These are phyloP conservation scores for Ustilago loliicola DNA, from an alignment of 1,284 basidiomycete species.

Conservation along the genomic window DNA sequence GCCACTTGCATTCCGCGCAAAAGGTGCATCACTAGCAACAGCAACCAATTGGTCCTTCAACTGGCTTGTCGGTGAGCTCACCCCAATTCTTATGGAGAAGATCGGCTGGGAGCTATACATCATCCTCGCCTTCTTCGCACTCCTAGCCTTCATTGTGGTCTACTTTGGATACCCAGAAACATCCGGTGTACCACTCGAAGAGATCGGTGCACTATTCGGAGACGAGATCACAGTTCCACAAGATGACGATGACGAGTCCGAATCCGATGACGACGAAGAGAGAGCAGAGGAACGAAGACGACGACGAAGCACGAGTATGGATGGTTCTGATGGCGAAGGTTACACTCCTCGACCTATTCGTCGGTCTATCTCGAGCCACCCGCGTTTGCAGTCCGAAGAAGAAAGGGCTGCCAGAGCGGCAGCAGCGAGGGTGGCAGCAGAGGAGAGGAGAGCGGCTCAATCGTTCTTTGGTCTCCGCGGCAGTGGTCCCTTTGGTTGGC, in stretches of 20 bases:
- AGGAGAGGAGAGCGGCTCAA: conserved; percentile 75
- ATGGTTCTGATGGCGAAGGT: conserved; percentile 17
- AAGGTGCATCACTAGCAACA: conserved; percentile 78
- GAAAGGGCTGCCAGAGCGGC: conserved; percentile 77
- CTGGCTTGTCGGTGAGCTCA: conserved; percentile 88
- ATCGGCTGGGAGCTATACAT: conserved; percentile 95
- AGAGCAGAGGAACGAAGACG: conserved; percentile 15
- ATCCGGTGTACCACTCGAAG: conserved; percentile 74
- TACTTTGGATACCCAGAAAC: conserved; percentile 78
- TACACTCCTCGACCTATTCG: conserved; percentile 58
- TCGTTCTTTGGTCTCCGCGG: conserved; percentile 70
- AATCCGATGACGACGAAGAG: conserved; percentile 41
- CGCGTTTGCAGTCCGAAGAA: conserved; percentile 77
- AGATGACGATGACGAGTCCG: conserved; percentile 47
- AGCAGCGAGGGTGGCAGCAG: conserved; percentile 55
- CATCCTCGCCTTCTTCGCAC: conserved; percentile 96
- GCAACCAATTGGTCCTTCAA: conserved; percentile 75
- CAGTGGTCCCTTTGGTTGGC: conserved; percentile 18
- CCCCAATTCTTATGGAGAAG: conserved; percentile 87
- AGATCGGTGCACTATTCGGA: conserved; percentile 73
- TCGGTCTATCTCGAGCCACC: conserved; percentile 71
- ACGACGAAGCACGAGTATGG: conserved; percentile 27
- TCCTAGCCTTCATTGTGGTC: conserved; percentile 79
- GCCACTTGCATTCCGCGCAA: conserved; percentile 73
- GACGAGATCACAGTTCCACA: conserved; percentile 67